These are phyloP conservation scores for Rhizophagus clarus DNA, from an alignment of 192 early-diverging fungal species.

Conservation along the genomic window DNA sequence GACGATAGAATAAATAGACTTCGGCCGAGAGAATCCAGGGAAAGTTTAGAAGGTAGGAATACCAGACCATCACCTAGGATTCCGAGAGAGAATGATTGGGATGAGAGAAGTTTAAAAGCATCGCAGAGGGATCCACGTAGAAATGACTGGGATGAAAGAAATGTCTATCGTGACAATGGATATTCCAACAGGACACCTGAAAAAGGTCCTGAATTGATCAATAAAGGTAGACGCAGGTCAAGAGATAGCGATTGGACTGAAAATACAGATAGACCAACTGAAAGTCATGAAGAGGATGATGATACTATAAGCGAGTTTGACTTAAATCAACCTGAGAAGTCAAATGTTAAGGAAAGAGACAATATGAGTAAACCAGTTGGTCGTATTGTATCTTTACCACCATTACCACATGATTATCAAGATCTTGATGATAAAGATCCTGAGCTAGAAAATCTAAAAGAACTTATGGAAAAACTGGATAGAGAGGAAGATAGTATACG, in stretches of 20 bases:
- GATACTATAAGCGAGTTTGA: constrained; percentile 14
- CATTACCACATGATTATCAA: not conserved
- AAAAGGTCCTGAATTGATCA: not conserved
- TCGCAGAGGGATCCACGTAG: not conserved
- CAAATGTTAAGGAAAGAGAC: not conserved
- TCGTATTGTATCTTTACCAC: constrained; percentile 21
- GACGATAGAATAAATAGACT: not conserved
- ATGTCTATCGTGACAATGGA: not conserved
- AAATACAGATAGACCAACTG: not conserved
- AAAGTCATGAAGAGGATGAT: not conserved
- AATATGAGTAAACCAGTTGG: not conserved
- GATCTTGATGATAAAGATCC: not conserved
- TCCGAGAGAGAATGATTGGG: not conserved
- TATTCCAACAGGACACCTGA: not conserved
- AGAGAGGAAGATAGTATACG: not conserved
- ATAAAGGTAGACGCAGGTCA: not conserved
- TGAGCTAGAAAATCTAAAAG: not conserved
- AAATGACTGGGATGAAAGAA: constrained; percentile 21
- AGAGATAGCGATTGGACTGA: constrained; percentile 4
- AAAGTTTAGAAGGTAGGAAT: not conserved
- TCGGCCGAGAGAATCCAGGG: not conserved
- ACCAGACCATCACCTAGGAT: not conserved
- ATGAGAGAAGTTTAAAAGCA: not conserved
- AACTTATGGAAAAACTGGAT: constrained; percentile 25
- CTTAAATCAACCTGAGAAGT: not conserved